Percentiles rank a stretch among this genome's conserved stretches.
These are phyloP conservation scores for Ophiostoma ips DNA, from an alignment of 2,329 filamentous ascomycete genomes.

Conservation along the genomic window DNA sequence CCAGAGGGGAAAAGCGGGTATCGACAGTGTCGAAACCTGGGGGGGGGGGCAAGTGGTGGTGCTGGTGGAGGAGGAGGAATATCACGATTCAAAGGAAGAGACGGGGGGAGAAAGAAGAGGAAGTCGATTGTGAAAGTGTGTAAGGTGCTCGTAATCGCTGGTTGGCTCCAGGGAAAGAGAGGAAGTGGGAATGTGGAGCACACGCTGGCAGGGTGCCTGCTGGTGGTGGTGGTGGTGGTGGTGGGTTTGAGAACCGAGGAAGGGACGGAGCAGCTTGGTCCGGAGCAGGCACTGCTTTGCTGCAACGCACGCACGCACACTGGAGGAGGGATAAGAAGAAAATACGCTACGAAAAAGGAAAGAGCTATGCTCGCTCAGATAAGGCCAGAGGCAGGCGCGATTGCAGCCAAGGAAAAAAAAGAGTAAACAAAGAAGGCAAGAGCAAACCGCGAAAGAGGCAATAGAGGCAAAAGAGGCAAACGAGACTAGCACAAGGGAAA, in stretches of 20 bases:
- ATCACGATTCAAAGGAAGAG: constrained; percentile 1
- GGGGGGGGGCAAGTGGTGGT: constrained; percentile 2
- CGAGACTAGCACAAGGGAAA: too few species aligned
- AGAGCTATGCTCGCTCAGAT: too few species aligned
- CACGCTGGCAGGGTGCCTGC: background rate
- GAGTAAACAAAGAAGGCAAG: background rate
- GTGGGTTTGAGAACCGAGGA: background rate
- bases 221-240: too few species aligned
- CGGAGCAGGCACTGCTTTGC: too few species aligned
- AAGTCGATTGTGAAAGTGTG: background rate
- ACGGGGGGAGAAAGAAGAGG: background rate
- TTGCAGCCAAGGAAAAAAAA: too few species aligned
- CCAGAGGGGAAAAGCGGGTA: too few species aligned
- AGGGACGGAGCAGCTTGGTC: background rate
- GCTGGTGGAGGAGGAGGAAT: background rate
- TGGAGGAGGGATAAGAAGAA: background rate
- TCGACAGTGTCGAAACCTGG: too few species aligned
- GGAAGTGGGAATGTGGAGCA: background rate
- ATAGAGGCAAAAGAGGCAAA: background rate
- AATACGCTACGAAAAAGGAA: background rate
- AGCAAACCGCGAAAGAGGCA: too few species aligned
- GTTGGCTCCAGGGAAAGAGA: background rate
- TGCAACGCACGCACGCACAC: background rate
- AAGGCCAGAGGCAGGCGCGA: too few species aligned
- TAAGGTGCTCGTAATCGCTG: background rate